Base-by-base conservation (phyloP, 1,284 basidiomycete genomes). In the Trametes versicolor region DNA sequence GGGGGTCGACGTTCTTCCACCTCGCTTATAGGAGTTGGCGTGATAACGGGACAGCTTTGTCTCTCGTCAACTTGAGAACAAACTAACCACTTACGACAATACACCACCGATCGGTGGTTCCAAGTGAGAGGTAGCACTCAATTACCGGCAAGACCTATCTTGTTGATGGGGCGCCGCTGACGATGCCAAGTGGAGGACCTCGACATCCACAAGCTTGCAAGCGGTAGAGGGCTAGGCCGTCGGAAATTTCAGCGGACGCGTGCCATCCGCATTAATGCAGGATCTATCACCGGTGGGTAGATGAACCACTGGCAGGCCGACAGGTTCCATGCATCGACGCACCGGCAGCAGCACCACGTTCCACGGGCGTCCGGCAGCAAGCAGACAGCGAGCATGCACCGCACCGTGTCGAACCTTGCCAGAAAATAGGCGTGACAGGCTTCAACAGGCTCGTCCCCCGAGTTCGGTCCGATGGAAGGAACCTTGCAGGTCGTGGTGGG, bases 371-470 rank as follows among this genome's bases (percentile, higher is more conserved):
- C 41, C 41, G 19, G 41, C n/a, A 17, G 41, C 19, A 43, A n/a
- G 15, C n/a, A 43, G 6, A 17, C 41, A 43, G 41, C 41, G 41
- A 43, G 41, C 19, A 43, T 19, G 41, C 19, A 39, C 37, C 37
- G 12, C 12, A 19, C 41, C 41, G 19, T 19, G 17, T 17, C 19
- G 29, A 23, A 48, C 25, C 21, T 32, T 50, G 48, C 48, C 19
- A 27, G 48, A 50, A 50, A 50, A 50, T 32, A 32, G 48, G 48
- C 48, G 29, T 50, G 48, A 50, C 48, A 32, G 48, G 17, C 27
- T 5, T 5, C 5, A 5, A 13, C 48, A 10, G 15, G n/a, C n/a
- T n/a, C 27, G 27, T 27, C 7, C 48, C 45, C 21, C 45, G 45
- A n/a, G 45, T 23, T 23, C 53, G 53, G 53, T 29, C 53, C 37